These are phyloP conservation scores for Forsythia viridissima DNA, from an alignment of 257 asterid species.

Conservation along the genomic window DNA sequence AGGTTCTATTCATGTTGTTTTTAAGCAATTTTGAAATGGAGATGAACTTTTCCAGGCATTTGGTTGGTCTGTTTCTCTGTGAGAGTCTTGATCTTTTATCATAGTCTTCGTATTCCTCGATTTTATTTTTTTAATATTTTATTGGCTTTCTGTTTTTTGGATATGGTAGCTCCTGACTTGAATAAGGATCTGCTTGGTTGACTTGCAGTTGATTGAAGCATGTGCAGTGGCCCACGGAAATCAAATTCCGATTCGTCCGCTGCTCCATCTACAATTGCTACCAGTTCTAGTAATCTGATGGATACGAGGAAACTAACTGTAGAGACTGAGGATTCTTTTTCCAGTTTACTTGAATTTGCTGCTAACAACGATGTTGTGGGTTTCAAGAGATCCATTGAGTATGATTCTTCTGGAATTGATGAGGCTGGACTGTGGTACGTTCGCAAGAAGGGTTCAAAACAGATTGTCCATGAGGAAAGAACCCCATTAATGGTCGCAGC, in stretches of 20 bases:
- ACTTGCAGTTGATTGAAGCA: conserved; percentile 50
- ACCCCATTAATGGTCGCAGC: conserved; percentile 97
- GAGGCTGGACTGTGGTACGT: conserved; percentile 80
- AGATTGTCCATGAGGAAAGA: conserved; percentile 64
- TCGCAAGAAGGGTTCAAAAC: conserved; percentile 68
- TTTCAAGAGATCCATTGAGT: conserved; percentile 65
- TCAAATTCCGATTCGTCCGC: conserved; percentile 36
- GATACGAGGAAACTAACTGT: conserved; percentile 48
- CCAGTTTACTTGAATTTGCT: conserved; percentile 84
- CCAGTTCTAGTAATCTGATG: conserved; percentile 32
- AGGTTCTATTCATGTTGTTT: background rate
- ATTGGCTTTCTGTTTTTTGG: background rate
- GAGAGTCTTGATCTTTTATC: background rate
- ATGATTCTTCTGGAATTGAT: conserved; percentile 65
- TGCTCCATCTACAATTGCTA: conserved; percentile 18
- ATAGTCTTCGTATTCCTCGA: background rate
- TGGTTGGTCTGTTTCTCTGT: background rate
- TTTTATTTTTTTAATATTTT: no score
- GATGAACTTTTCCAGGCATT: background rate
- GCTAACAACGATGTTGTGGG: conserved; percentile 76
- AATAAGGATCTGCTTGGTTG: conserved; percentile 17
- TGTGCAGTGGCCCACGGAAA: conserved; percentile 52
- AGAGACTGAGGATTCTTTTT: conserved; percentile 68
- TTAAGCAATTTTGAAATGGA: background rate
- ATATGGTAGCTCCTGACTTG: conserved; percentile 16